These are phyloP conservation scores for Ceratocystis diversiconidia DNA, from an alignment of 2,329 filamentous ascomycete species.

Conservation along the genomic window DNA sequence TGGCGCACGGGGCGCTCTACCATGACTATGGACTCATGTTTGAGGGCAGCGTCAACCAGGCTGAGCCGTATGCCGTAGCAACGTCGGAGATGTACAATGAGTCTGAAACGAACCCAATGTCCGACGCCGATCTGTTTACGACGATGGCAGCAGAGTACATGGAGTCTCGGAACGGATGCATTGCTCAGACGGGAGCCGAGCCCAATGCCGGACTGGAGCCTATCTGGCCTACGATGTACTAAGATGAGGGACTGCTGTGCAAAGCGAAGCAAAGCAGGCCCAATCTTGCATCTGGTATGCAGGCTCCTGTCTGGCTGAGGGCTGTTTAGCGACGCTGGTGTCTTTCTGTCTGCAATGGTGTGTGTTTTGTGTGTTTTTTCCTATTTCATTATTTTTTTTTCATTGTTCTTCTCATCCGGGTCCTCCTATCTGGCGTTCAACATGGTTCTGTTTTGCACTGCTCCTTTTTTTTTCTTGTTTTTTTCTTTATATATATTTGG, in stretches of 20 bases:
- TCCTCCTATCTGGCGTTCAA: constrained; percentile 17
- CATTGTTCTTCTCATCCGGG: constrained; percentile 19
- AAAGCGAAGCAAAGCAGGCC: not conserved
- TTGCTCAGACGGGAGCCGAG: constrained; percentile 1
- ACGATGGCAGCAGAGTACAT: constrained; percentile 6
- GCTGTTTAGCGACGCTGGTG: not conserved
- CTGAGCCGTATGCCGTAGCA: constrained; percentile 8
- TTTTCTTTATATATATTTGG: constrained; percentile 7
- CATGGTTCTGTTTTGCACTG: constrained; percentile 12
- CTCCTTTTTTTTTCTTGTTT: constrained; percentile 11
- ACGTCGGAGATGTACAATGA: constrained; percentile 4
- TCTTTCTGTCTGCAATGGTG: not conserved
- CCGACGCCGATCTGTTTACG: constrained; percentile 3
- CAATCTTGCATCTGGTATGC: not conserved
- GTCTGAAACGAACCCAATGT: constrained; percentile 2
- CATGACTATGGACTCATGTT: constrained; percentile 12
- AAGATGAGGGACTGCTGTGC: not conserved
- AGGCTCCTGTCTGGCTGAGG: not conserved
- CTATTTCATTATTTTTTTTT: not conserved
- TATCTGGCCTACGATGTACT: not conserved
- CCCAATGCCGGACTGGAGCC: constrained; percentile 20
- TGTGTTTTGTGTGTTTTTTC: no score
- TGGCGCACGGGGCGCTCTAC: constrained; percentile 4
- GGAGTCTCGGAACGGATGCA: constrained; percentile 8
- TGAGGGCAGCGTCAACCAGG: constrained; percentile 5